phyloP scores from a whole-genome alignment of 2,329 filamentous ascomycete genomes.

The Penicillium italicum region DNA sequence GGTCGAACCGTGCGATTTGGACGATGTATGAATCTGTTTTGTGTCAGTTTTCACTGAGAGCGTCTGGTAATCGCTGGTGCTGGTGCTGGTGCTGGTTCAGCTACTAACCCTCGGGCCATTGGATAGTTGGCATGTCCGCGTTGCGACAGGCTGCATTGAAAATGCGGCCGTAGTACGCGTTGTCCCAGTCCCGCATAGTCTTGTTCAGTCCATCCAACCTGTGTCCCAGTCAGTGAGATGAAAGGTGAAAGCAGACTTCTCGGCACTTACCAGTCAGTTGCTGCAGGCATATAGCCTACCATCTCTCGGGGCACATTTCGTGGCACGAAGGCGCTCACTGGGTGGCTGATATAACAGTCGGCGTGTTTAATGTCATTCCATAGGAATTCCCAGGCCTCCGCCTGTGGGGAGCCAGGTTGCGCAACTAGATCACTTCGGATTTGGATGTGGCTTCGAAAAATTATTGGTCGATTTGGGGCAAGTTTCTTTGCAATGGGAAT shows the following conservation, averaged over 20 bases:
- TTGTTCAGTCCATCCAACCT: constrained; percentile 80
- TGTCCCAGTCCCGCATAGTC: constrained; percentile 64
- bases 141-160: constrained; percentile 62
- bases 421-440: constrained; percentile 70
- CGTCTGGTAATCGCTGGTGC: neutral
- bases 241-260: constrained; percentile 15
- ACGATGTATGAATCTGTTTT: constrained; percentile 65
- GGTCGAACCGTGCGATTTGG: constrained; percentile 79
- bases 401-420: constrained; percentile 61
- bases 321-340: constrained; percentile 72
- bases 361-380: constrained; percentile 68
- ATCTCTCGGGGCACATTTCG: constrained; percentile 61
- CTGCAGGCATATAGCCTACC: constrained; percentile 73
- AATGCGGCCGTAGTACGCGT: constrained; percentile 69
- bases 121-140: constrained; percentile 49
- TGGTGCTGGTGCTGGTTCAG: no score
- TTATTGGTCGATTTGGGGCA: constrained; percentile 69
- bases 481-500: constrained; percentile 69
- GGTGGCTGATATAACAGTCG: constrained; percentile 79
- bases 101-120: constrained; percentile 36
- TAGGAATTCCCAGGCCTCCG: constrained; percentile 70
- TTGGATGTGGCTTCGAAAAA: constrained; percentile 81
- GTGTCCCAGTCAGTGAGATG: constrained; percentile 18
- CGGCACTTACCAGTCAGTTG: constrained; percentile 66
- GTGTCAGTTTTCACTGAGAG: constrained; percentile 47